Conservation (phyloP, 2,329 filamentous ascomycete species). For the Sporothrix dimorphospora region DNA sequence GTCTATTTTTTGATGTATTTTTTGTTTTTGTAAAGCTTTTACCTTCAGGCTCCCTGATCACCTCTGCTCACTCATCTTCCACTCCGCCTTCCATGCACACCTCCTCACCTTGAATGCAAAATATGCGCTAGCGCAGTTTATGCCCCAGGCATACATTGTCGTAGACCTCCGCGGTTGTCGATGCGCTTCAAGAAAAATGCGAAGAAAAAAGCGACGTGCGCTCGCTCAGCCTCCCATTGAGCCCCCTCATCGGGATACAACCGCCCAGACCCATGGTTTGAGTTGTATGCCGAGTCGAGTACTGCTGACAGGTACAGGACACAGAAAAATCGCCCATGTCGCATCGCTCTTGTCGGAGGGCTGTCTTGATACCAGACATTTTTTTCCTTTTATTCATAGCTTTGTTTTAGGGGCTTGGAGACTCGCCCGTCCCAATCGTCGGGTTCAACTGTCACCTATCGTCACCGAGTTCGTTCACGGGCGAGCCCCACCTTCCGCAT, state of each 20-base stretch:
- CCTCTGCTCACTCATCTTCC: neutral
- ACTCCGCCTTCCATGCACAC: neutral
- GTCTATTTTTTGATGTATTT: neutral
- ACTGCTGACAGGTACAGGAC: constrained; percentile 1
- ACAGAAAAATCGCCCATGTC: neutral
- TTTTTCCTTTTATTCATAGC: neutral
- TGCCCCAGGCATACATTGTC: neutral
- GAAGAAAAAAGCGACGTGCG: neutral
- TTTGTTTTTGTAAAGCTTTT: no score
- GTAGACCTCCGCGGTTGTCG: neutral
- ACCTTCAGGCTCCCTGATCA: no score
- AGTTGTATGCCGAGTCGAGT: neutral
- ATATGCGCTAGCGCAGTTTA: neutral
- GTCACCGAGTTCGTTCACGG: neutral
- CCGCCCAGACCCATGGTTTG: constrained; percentile 14
- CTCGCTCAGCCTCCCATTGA: neutral
- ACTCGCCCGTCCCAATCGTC: neutral
- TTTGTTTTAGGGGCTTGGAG: no score
- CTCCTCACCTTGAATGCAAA: neutral
- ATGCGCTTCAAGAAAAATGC: neutral
- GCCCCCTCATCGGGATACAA: neutral
- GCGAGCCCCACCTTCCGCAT: neutral
- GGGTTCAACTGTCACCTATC: neutral
- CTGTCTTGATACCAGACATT: neutral
- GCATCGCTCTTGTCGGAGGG: neutral